Percentiles rank a stretch among this genome's conserved stretches.
phyloP scores from a whole-genome alignment of 1,284 basidiomycete genomes.

The Ceratobasidium sp. region DNA sequence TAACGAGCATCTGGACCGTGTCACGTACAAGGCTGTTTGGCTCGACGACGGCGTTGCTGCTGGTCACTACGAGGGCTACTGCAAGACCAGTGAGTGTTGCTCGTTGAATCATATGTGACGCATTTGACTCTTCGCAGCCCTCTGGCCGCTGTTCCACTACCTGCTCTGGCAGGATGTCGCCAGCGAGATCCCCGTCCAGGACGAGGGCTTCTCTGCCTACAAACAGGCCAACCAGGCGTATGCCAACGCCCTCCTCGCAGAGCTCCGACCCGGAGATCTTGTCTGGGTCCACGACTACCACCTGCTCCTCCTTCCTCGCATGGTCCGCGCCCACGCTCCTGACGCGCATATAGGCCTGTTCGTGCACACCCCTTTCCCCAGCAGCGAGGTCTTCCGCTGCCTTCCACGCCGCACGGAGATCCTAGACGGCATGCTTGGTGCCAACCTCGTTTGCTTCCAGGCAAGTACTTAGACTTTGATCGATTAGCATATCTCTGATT shows the following conservation, averaged over 20 bases:
- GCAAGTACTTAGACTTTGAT: constrained; percentile 52
- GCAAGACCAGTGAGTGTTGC: constrained; percentile 85
- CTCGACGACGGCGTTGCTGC: constrained; percentile 90
- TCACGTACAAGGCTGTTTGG: constrained; percentile 90
- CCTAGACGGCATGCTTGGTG: constrained; percentile 97
- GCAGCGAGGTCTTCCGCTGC: constrained; percentile 95
- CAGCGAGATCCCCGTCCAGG: constrained; percentile 81
- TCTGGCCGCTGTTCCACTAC: constrained; percentile 99
- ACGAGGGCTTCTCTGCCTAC: constrained; percentile 87
- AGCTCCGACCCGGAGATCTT: constrained; percentile 90
- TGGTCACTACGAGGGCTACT: constrained; percentile 96
- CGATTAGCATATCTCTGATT: constrained; percentile 3
- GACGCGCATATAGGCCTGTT: constrained; percentile 91
- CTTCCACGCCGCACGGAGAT: constrained; percentile 91
- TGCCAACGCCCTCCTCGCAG: constrained; percentile 76
- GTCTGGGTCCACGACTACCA: constrained; percentile 82
- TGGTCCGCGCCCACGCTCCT: constrained; percentile 70
- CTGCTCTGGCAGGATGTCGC: constrained; percentile 96
- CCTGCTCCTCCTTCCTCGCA: constrained; percentile 66
- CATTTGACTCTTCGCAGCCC: constrained; percentile 61
- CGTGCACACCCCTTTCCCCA: constrained; percentile 97
- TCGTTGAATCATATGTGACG: neutral
- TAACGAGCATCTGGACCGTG: constrained; percentile 60
- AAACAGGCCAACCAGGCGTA: constrained; percentile 88
- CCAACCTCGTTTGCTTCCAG: constrained; percentile 97